phyloP scores from a whole-genome alignment of 805 yeast genomes.

The Schwanniomyces pseudopolymorphus region DNA sequence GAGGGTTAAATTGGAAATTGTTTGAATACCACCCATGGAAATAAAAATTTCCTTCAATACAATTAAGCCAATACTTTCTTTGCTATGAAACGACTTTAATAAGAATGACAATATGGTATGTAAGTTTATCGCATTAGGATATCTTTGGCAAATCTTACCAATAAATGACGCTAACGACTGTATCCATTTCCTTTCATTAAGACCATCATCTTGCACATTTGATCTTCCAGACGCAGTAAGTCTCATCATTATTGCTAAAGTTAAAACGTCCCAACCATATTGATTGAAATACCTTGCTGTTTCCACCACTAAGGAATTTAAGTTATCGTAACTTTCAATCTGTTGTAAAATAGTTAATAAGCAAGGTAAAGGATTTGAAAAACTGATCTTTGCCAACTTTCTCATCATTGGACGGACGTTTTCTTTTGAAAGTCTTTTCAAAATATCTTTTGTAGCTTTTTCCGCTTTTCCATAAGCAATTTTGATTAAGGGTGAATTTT shows the following conservation, averaged over 20 bases:
- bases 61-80: constrained; percentile 59
- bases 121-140: constrained; percentile 55
- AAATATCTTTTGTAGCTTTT: constrained; percentile 71
- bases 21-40: constrained; percentile 78
- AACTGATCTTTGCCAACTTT: constrained; percentile 66
- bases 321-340: constrained; percentile 88
- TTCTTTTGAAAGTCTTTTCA: constrained; percentile 81
- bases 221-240: constrained; percentile 64
- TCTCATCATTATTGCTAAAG: constrained; percentile 69
- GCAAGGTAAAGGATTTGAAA: constrained; percentile 77
- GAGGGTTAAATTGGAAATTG: constrained; percentile 63
- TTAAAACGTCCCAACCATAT: constrained; percentile 83
- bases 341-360: constrained; percentile 71
- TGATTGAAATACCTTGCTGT: constrained; percentile 73
- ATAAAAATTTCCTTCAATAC: constrained; percentile 66
- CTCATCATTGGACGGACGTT: constrained; percentile 74
- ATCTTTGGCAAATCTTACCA: constrained; percentile 63
- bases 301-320: constrained; percentile 73
- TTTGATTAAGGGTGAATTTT: constrained; percentile 55
- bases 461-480: constrained; percentile 66
- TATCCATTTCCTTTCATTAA: constrained; percentile 81
- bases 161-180: constrained; percentile 78
- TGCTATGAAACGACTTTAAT: constrained; percentile 59
- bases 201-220: constrained; percentile 72
- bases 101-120: constrained; percentile 60